Percentiles rank a stretch among this genome's conserved stretches.
phyloP scores from a whole-genome alignment of 192 early-diverging fungal species.

The Coemansia sp. region DNA sequence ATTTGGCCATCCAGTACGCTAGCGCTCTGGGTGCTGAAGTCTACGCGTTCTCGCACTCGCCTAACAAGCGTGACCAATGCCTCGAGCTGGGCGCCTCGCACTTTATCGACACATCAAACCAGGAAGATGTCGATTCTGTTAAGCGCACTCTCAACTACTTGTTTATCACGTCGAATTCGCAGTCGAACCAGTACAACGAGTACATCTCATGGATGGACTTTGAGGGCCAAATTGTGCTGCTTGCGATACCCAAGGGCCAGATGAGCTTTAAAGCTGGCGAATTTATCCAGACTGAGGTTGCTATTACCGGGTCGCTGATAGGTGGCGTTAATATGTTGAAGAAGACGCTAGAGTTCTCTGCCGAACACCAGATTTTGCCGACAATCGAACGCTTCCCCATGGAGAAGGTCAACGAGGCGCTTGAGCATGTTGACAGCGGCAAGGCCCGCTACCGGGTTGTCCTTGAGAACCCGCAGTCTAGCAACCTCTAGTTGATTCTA shows the following conservation, averaged over 20 bases:
- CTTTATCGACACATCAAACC: constrained; percentile 43
- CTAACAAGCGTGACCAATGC: constrained; percentile 60
- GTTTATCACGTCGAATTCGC: constrained; percentile 38
- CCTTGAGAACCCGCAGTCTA: constrained; percentile 22
- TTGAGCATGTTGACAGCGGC: constrained; percentile 56
- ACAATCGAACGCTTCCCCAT: constrained; percentile 67
- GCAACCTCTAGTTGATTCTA: not conserved
- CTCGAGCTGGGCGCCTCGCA: constrained; percentile 59
- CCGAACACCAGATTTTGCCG: constrained; percentile 64
- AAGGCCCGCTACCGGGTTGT: constrained; percentile 71
- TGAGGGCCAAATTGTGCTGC: constrained; percentile 53
- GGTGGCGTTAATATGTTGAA: constrained; percentile 60
- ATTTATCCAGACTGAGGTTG: constrained; percentile 47
- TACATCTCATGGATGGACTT: constrained; percentile 48
- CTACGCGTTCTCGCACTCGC: constrained; percentile 57
- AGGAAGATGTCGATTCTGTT: constrained; percentile 25
- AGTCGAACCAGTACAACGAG: constrained; percentile 33
- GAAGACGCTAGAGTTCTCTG: constrained; percentile 69
- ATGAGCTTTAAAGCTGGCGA: constrained; percentile 41
- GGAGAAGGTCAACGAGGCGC: constrained; percentile 60
- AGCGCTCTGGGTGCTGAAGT: constrained; percentile 52
- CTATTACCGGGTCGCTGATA: constrained; percentile 65
- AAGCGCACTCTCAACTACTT: constrained; percentile 40
- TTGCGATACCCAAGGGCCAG: constrained; percentile 53
- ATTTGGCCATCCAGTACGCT: constrained; percentile 68